Evolutionary conservation across 306 rosid species (phyloP).

Genomic region (Mucuna pruriens): DNA sequence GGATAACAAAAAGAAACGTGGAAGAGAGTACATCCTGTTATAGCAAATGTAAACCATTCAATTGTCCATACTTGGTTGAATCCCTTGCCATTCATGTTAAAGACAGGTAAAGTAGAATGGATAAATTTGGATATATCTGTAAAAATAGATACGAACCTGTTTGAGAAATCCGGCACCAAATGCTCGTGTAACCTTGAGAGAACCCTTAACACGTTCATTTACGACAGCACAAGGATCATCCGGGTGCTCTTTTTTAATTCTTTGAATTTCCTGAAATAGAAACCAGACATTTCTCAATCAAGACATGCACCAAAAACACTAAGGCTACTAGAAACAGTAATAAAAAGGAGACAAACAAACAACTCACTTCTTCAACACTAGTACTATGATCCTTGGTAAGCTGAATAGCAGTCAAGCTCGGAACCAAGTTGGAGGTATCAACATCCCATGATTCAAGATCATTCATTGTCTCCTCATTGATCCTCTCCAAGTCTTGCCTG

Average conservation of each 20-base stretch:
- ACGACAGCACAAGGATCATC: slow-evolving; percentile 83
- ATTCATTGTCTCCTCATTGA: slow-evolving; percentile 87
- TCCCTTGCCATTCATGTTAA: slow-evolving; percentile 15
- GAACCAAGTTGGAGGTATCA: slow-evolving; percentile 55
- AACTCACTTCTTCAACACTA: slow-evolving; percentile 67
- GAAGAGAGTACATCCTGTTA: slow-evolving; percentile 23
- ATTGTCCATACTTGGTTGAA: background rate
- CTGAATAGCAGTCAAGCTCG: slow-evolving; percentile 71
- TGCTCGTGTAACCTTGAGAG: slow-evolving; percentile 93
- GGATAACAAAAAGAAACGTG: slow-evolving; percentile 20
- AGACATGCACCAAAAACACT: slow-evolving; percentile 25
- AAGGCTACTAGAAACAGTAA: slow-evolving; percentile 11
- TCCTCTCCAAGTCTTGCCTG: slow-evolving; percentile 88
- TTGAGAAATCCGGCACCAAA: slow-evolving; percentile 98
- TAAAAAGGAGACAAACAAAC: background rate
- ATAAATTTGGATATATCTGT: background rate
- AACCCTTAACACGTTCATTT: slow-evolving; percentile 97
- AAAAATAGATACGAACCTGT: slow-evolving; percentile 60
- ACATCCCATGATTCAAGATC: slow-evolving; percentile 83
- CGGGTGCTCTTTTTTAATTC: slow-evolving; percentile 77
- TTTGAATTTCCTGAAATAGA: slow-evolving; percentile 74
- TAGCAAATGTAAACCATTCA: background rate
- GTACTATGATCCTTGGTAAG: slow-evolving; percentile 94
- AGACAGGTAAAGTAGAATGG: slow-evolving; percentile 9
- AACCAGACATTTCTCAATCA: slow-evolving; percentile 24